These are phyloP conservation scores for Pleoardoris graminearum DNA, from an alignment of 2,329 filamentous ascomycete genomes.

Conservation along the genomic window DNA sequence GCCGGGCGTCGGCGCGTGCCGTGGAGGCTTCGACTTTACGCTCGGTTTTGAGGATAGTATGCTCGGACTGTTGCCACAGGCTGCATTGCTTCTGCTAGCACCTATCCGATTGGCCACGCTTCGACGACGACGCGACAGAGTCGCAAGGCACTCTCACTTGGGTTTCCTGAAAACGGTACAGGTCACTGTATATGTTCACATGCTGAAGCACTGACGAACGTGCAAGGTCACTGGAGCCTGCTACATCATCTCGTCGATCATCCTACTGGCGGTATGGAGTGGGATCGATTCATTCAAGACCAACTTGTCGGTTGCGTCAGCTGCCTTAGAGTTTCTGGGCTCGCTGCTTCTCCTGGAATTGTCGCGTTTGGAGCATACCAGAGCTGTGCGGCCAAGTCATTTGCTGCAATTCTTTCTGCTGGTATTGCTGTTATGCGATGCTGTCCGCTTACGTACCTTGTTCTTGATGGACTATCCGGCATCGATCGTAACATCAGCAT, in stretches of 20 bases:
- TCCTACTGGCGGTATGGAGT: conserved; percentile 26
- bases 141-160: conserved; percentile 23
- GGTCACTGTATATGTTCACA: not conserved
- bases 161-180: conserved; percentile 24
- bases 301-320: conserved; percentile 22
- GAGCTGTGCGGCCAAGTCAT: conserved; percentile 29
- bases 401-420: conserved; percentile 36
- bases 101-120: conserved; percentile 32
- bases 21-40: conserved; percentile 35
- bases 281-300: conserved; percentile 22
- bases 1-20: conserved; percentile 22
- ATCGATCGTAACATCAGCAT: conserved; percentile 17
- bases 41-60: conserved; percentile 34
- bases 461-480: conserved; percentile 26
- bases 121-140: conserved; percentile 19
- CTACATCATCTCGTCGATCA: conserved; percentile 27
- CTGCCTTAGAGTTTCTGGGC: conserved; percentile 24
- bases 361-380: conserved; percentile 31
- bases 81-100: conserved; percentile 27
- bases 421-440: conserved; percentile 30
- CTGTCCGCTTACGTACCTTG: conserved; percentile 28
- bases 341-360: conserved; percentile 24
- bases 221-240: conserved; percentile 14
- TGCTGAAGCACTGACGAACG: not conserved
- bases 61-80: conserved; percentile 29